Evolutionary conservation across 768 basidiomycete genomes (phyloP).

Genomic region (Lactarius hatsudake): DNA sequence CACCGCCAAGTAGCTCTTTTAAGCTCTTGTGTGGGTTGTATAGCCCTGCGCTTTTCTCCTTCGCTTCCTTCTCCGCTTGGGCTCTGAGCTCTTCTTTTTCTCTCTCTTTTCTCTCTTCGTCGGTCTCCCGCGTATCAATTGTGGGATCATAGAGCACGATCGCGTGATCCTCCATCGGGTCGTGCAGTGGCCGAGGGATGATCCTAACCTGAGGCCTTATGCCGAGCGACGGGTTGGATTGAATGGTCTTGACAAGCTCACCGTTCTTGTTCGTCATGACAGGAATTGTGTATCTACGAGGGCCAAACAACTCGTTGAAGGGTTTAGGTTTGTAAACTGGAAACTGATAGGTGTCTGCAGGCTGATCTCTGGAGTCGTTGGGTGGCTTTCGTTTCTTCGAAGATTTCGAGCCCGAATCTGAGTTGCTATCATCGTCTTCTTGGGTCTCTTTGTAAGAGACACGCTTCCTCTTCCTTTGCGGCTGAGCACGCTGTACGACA

Average conservation of each 20-base stretch:
- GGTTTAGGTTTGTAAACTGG: slow-evolving; percentile 83
- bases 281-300: slow-evolving; percentile 78
- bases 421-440: slow-evolving; percentile 51
- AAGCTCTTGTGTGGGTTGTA: slow-evolving; percentile 93
- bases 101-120: slow-evolving; percentile 74
- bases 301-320: slow-evolving; percentile 49
- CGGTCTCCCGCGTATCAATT: slow-evolving; percentile 86
- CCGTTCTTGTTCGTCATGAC: slow-evolving; percentile 73
- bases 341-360: slow-evolving; percentile 57
- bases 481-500: slow-evolving; percentile 53
- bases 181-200: slow-evolving; percentile 89
- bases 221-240: slow-evolving; percentile 77
- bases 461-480: slow-evolving; percentile 79
- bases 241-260: slow-evolving; percentile 49
- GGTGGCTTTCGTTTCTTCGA: slow-evolving; percentile 66
- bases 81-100: slow-evolving; percentile 71
- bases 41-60: slow-evolving; percentile 67
- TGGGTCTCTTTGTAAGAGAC: slow-evolving; percentile 77
- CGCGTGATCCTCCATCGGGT: slow-evolving; percentile 97
- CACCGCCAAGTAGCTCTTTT: slow-evolving; percentile 71
- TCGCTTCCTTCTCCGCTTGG: slow-evolving; percentile 59
- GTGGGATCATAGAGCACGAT: slow-evolving; percentile 98
- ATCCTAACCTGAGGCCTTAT: slow-evolving; percentile 77
- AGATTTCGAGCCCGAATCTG: slow-evolving; percentile 48
- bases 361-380: slow-evolving; percentile 57